Evolutionary conservation across 257 asterid genomes (phyloP).

Genomic region (Nicotiana undulata): DNA sequence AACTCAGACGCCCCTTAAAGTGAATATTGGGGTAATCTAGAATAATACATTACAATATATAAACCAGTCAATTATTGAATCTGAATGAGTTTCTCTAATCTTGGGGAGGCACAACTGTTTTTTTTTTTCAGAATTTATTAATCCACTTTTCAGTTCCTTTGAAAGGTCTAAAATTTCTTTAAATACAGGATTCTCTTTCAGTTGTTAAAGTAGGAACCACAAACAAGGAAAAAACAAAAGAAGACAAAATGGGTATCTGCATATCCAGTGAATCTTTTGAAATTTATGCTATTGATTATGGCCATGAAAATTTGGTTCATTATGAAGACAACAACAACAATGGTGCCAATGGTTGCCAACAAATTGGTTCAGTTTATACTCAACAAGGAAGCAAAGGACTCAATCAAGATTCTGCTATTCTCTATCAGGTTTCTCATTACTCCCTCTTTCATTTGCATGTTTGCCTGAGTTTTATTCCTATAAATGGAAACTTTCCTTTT

Average conservation of each 20-base stretch:
- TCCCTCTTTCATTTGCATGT: neutral
- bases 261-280: conserved; percentile 48
- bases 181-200: neutral
- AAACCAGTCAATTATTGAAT: conserved; percentile 29
- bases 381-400: conserved; percentile 58
- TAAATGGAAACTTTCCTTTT: neutral
- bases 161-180: neutral
- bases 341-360: neutral
- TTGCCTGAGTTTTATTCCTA: neutral
- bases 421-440: conserved; percentile 44
- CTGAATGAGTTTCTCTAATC: conserved; percentile 26
- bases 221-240: neutral
- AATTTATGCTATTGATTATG: conserved; percentile 48
- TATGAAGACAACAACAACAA: conserved; percentile 11
- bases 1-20: conserved; percentile 57
- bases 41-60: conserved; percentile 10
- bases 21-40: conserved; percentile 65
- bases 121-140: neutral
- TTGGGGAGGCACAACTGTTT: conserved; percentile 19
- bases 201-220: neutral
- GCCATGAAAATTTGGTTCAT: conserved; percentile 45
- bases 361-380: conserved; percentile 45
- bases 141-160: neutral
- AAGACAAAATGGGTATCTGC: conserved; percentile 45
- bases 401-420: conserved; percentile 73